phyloP scores from a whole-genome alignment of 1,139 yeast genomes.

The Magnusiomyces fungicola region DNA sequence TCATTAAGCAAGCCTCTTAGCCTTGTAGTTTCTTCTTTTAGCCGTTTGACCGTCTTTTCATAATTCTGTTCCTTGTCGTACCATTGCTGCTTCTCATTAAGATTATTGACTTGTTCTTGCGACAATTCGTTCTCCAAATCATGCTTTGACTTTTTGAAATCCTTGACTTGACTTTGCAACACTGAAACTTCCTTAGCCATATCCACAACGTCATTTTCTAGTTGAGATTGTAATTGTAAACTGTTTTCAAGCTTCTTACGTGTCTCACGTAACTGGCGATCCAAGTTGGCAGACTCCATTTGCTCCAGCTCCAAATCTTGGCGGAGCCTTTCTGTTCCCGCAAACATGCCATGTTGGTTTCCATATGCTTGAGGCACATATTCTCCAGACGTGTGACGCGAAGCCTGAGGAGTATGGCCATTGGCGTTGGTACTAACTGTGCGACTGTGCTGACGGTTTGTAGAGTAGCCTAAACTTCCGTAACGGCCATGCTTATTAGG shows the following conservation, averaged over 20 bases:
- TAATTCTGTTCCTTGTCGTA: conserved; percentile 27
- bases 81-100: conserved; percentile 32
- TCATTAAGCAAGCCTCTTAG: conserved; percentile 3
- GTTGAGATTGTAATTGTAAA: conserved; percentile 21
- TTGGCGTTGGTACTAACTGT: background rate
- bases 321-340: conserved; percentile 18
- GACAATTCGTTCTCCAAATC: conserved; percentile 23
- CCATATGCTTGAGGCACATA: conserved; percentile 2
- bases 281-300: conserved; percentile 22
- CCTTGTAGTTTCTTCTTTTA: conserved; percentile 13
- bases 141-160: conserved; percentile 21
- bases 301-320: conserved; percentile 26
- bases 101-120: conserved; percentile 26
- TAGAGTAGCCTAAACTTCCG: background rate
- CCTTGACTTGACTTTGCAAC: conserved; percentile 22
- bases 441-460: background rate
- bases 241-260: conserved; percentile 18
- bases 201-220: conserved; percentile 29
- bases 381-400: background rate
- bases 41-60: conserved; percentile 20
- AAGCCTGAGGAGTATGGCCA: background rate
- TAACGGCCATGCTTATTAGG: background rate
- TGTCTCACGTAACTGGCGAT: conserved; percentile 21
- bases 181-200: conserved; percentile 21
- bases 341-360: background rate